Percentiles rank a stretch among this genome's conserved stretches.
These are phyloP conservation scores for Ramalina intermedia DNA, from an alignment of 495 filamentous ascomycete species.

Conservation along the genomic window DNA sequence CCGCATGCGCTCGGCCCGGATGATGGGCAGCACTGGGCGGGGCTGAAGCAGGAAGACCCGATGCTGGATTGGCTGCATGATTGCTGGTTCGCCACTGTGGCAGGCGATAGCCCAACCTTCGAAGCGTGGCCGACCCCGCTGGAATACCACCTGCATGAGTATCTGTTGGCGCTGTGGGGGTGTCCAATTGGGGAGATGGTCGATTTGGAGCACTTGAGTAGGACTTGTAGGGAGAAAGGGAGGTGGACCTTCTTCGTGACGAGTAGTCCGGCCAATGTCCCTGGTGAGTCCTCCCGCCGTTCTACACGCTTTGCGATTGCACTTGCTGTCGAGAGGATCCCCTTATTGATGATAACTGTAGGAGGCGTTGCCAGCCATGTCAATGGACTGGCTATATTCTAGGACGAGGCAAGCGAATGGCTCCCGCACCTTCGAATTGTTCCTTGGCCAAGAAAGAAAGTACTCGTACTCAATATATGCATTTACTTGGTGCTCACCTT, in stretches of 20 bases:
- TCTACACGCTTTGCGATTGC: not conserved
- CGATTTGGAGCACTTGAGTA: slow-evolving; percentile 37
- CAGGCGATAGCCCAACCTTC: slow-evolving; percentile 45
- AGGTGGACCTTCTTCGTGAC: slow-evolving; percentile 58
- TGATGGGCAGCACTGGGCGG: slow-evolving; percentile 37
- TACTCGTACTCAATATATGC: too few relatives aligned
- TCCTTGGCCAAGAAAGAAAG: too few relatives aligned
- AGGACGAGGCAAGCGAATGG: not conserved
- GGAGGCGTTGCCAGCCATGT: slow-evolving; percentile 3
- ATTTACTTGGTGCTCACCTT: too few relatives aligned
- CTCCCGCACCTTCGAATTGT: not conserved
- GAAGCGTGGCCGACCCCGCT: slow-evolving; percentile 40
- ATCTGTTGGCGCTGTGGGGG: slow-evolving; percentile 48
- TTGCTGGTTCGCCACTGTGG: slow-evolving; percentile 42
- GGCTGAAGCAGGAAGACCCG: slow-evolving; percentile 40
- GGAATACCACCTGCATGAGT: slow-evolving; percentile 10
- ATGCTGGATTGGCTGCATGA: slow-evolving; percentile 38
- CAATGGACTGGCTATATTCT: slow-evolving; percentile 4
- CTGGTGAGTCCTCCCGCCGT: not conserved
- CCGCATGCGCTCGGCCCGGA: slow-evolving; percentile 22
- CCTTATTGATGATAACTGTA: not conserved
- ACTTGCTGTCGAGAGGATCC: not conserved
- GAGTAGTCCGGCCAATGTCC: slow-evolving; percentile 30
- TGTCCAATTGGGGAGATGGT: slow-evolving; percentile 47
- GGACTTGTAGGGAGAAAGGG: slow-evolving; percentile 32